phyloP scores from a whole-genome alignment of 306 rosid species.

The apple (Malus domestica) region ASM211411v1 NC_041799.1:32439001-32439500 shows the following conservation, averaged over 20 bases:
- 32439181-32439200: conserved; percentile 39
- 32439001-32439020: too few relatives aligned
- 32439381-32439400: conserved; percentile 33
- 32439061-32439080: too few relatives aligned
- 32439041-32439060: not conserved
- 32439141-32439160: conserved; percentile 29
- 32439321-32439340: not conserved
- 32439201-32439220: conserved; percentile 14
- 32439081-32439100: too few relatives aligned
- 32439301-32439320: conserved; percentile 1
- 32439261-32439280: conserved; percentile 3
- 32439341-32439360: not conserved
- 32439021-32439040: not conserved
- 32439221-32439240: conserved; percentile 17
- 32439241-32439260: conserved; percentile 18
- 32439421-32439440: conserved; percentile 44
- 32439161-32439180: conserved; percentile 35
- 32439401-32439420: conserved; percentile 43
- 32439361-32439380: not conserved
- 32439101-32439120: conserved; percentile 1
- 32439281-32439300: not conserved
- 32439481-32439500: conserved; percentile 23
- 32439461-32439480: conserved; percentile 36
- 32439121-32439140: conserved; percentile 30
- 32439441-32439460: conserved; percentile 34